phyloP scores from a whole-genome alignment of 2,329 filamentous ascomycete species.

The Fusarium cicatricum region DNA sequence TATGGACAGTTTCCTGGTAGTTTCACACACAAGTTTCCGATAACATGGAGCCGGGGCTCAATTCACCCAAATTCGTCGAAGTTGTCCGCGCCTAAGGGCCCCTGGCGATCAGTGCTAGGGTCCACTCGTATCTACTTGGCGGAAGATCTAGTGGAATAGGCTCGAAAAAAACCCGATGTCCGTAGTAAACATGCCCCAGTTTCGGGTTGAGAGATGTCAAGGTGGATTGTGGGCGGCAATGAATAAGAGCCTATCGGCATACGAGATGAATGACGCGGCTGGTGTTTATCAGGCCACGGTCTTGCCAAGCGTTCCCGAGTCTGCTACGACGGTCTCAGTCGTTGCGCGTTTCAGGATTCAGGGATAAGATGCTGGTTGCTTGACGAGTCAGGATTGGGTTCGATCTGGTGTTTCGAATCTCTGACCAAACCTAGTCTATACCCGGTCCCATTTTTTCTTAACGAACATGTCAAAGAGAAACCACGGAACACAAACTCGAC shows the following conservation, averaged over 20 bases:
- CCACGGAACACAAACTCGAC: neutral
- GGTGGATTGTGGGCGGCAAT: conserved; percentile 10
- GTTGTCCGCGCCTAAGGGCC: neutral
- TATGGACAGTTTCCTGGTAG: conserved; percentile 29
- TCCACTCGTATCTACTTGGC: conserved; percentile 31
- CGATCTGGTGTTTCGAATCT: conserved; percentile 26
- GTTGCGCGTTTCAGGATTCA: conserved; percentile 35
- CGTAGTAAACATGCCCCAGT: conserved; percentile 22
- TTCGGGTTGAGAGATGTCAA: conserved; percentile 31
- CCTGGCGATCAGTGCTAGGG: conserved; percentile 35
- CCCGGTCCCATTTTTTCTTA: conserved; percentile 17
- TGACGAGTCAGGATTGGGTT: conserved; percentile 20
- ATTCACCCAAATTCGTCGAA: conserved; percentile 9
- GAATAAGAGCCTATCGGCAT: conserved; percentile 15
- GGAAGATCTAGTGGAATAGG: conserved; percentile 32
- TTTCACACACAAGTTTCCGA: conserved; percentile 34
- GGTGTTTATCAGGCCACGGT: conserved; percentile 23
- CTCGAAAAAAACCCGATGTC: conserved; percentile 18
- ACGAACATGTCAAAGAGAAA: conserved; percentile 9
- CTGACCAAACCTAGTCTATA: conserved; percentile 2
- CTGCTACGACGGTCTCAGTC: conserved; percentile 27
- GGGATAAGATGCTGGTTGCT: conserved; percentile 25
- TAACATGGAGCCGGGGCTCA: conserved; percentile 24
- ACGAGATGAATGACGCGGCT: conserved; percentile 37
- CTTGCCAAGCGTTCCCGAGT: conserved; percentile 34